Evolutionary conservation across 495 filamentous ascomycete species (phyloP).

Genomic region (Terfezia claveryi): DNA sequence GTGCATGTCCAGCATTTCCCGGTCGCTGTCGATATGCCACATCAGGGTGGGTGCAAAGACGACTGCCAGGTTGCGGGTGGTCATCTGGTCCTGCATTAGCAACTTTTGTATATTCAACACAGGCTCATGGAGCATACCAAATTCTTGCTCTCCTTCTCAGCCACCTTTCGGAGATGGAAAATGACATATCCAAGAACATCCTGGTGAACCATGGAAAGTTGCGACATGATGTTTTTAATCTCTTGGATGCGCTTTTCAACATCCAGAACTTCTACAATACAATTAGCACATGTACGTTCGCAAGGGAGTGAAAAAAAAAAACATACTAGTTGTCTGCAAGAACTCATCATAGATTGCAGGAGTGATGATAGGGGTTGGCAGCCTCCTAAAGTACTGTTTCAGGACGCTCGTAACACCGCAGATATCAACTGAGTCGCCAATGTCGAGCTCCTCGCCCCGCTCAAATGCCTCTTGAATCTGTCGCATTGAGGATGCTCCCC

Average conservation of each 20-base stretch:
- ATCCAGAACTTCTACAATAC: constrained; percentile 27
- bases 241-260: constrained; percentile 40
- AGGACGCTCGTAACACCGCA: constrained; percentile 86
- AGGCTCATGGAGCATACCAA: constrained; percentile 23
- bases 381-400: constrained; percentile 93
- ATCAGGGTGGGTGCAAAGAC: constrained; percentile 98
- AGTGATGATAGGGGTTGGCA: constrained; percentile 78
- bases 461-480: constrained; percentile 79
- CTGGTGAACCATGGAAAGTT: constrained; percentile 59
- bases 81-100: constrained; percentile 37
- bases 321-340: constrained; percentile 50
- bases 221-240: constrained; percentile 45
- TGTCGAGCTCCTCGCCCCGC: constrained; percentile 58
- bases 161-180: constrained; percentile 81
- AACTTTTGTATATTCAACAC: neutral
- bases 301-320: constrained; percentile 1
- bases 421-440: constrained; percentile 87
- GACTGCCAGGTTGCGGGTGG: constrained; percentile 79
- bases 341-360: constrained; percentile 80
- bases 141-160: constrained; percentile 61
- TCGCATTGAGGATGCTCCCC: constrained; percentile 70
- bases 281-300: constrained; percentile 5
- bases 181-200: constrained; percentile 84
- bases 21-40: constrained; percentile 64
- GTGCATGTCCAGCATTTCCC: constrained; percentile 91